These are phyloP conservation scores for Cytospora leucostoma DNA, from an alignment of 2,329 filamentous ascomycete species.

Conservation along the genomic window DNA sequence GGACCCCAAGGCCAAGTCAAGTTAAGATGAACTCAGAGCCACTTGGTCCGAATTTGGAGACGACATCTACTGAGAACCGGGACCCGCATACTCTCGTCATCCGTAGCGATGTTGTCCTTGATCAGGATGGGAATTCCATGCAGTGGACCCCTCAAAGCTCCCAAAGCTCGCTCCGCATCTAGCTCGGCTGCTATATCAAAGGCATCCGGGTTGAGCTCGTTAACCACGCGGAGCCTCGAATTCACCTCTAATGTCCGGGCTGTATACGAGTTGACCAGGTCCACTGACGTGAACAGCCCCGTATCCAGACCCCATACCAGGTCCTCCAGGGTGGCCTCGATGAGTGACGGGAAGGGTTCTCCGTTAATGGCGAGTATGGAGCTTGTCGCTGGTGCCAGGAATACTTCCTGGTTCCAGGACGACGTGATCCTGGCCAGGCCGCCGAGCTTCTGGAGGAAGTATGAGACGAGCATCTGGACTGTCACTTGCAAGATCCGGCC, in stretches of 20 bases:
- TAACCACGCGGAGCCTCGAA: slow-evolving; percentile 36
- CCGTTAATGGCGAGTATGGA: slow-evolving; percentile 5
- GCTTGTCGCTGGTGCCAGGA: not conserved
- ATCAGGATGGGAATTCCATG: slow-evolving; percentile 67
- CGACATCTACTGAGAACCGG: too few species aligned
- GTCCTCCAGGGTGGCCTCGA: slow-evolving; percentile 40
- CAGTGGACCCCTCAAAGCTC: slow-evolving; percentile 45
- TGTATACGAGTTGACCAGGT: slow-evolving; percentile 38
- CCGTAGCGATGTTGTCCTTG: slow-evolving; percentile 68
- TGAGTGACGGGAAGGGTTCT: slow-evolving; percentile 36
- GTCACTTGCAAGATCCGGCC: too few species aligned
- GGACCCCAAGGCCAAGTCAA: too few species aligned
- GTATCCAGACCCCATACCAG: slow-evolving; percentile 36
- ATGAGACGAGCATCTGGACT: slow-evolving; percentile 8
- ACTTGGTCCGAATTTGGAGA: too few species aligned
- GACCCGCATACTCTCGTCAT: slow-evolving; percentile 45
- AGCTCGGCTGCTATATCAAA: slow-evolving; percentile 40
- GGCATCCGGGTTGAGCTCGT: slow-evolving; percentile 43
- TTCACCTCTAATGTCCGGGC: slow-evolving; percentile 39
- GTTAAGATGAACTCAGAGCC: too few species aligned
- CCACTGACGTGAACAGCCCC: slow-evolving; percentile 40
- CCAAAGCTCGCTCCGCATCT: slow-evolving; percentile 35
- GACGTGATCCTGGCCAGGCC: not conserved
- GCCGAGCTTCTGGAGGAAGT: slow-evolving; percentile 2
- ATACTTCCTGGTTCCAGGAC: slow-evolving; percentile 2